Base-by-base conservation (phyloP, 2,329 filamentous ascomycete species). In the Mycosphaerella arachidis region DNA sequence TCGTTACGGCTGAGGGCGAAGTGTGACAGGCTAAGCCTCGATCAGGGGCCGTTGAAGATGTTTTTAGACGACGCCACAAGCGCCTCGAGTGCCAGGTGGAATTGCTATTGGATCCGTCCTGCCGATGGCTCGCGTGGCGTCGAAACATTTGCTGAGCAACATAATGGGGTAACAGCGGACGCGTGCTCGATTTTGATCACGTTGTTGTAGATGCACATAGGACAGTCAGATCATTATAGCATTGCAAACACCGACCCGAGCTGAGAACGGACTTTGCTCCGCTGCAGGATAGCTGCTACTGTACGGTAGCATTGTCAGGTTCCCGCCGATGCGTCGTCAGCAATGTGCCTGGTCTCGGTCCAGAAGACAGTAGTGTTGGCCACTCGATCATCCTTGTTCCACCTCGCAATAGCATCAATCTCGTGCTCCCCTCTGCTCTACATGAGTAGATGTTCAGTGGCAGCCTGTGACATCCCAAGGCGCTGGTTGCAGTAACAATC, bases 41-140 rank as follows among this genome's bases (percentile, higher is more conserved):
- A 58, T 35, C 56, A 61, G 59, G 55, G 59, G 59, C 59, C 59
- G 55, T 53, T 58, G 46, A 37, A 48, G 30, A 52, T 30, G 50
- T 29, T 35, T 31, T 35, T 52, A 52, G 50, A 58, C 8, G 30
- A 55, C 59, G 59, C 59, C 59, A 61, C 59, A 55, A 55, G 59
- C 59, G 59, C 50, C 37, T 61, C 55, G 55, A 43, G 29, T 37
- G 29, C 16, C 50, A 12, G 43, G 29, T 43, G 45, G 35, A 43
- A 48, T 30, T 31, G 8, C 43, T 18, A 40, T 56, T 56, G 33
- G 54, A 16, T 12, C 8, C 43, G 4, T 29, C 7, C 46, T 43
- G 46, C 20, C n/a, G 46, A 18, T 50, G 46, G 18, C 40, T 43
- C 40, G 40, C 16, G 40, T 43, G 40, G 18, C 40, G 40, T n/a